Evolutionary conservation across 768 basidiomycete genomes (phyloP), one percentile per base, ranked within the genome.

Genomic region (Hebeloma cylindrosporum): DNA sequence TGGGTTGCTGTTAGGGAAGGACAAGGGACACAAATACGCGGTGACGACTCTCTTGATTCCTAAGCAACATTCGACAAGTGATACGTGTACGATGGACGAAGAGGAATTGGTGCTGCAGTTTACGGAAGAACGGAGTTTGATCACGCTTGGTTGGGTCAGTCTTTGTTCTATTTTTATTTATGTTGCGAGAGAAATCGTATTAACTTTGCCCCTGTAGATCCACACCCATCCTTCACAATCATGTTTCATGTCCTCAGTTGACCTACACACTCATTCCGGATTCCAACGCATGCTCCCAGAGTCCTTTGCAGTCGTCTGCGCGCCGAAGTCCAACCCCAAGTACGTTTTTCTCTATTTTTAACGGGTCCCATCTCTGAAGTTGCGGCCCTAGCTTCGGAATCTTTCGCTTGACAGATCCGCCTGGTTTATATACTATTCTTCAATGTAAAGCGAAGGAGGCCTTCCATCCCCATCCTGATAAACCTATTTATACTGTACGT

Each of bases 171-270:
- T 43, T 30, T 38, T 20, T 36, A 39, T 26, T 44, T 14, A 31
- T 14, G 11, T 40, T 38, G 13, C 40, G 3, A 17, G 8, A 28
- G 21, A 33, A 37, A 10, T 17, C 41, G 45, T 22, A 34, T 39
- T 21, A 16, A 9, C 14, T 37, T 22, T 35, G 23, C 16, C 20
- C 11, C 39, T 40, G 13, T 58, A 93, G 90, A 94, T 94, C 54
- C 92, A 93, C 66, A 93, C 90, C 0, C 92, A 94, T 61, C 92
- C 92, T 1, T 85, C 89, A 4, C 92, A 93, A 53, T 85, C 85
- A 43, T 93, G 91, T 64, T 96, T 96, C 69, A 92, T 95, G 88
- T 93, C 92, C 5, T 94, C 92, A 6, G 84, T 94, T 13, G 93
- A 95, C 62, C 64, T 96, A 16, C 93, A 96, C 56, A 94, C 92